Evolutionary conservation across 202 grass and related monocot species (phyloP).

Genomic region (Zizania palustris): DNA sequence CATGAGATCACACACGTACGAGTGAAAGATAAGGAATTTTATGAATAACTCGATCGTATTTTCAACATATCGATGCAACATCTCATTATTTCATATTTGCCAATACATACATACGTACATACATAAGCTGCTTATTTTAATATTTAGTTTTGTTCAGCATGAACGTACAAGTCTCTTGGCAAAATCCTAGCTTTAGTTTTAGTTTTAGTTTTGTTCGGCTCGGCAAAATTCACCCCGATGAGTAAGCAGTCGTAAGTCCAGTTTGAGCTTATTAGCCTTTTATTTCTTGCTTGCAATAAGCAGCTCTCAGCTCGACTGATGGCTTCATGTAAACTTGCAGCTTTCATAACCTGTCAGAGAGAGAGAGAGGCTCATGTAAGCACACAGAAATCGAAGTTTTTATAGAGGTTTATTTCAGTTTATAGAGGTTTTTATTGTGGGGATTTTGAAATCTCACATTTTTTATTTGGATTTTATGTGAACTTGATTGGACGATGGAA

Average conservation of each 20-base stretch:
- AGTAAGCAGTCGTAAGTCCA: neutral
- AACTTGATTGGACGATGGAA: too few relatives aligned
- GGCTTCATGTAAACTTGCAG: constrained; percentile 59
- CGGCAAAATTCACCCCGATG: neutral
- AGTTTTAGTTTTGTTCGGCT: neutral
- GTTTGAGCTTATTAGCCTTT: neutral
- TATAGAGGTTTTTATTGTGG: too few relatives aligned
- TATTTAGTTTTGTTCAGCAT: neutral
- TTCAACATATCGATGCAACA: neutral
- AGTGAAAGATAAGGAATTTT: too few relatives aligned
- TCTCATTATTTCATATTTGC: neutral
- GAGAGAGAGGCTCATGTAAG: neutral
- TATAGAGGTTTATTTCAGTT: too few relatives aligned
- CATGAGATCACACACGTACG: too few relatives aligned
- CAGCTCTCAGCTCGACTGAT: too few relatives aligned
- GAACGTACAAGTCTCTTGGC: neutral
- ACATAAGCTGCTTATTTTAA: neutral
- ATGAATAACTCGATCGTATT: neutral
- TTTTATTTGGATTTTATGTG: neutral
- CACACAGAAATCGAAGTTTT: too few relatives aligned
- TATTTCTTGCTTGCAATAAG: neutral
- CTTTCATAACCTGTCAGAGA: constrained; percentile 56
- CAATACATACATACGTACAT: neutral
- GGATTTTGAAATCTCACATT: neutral
- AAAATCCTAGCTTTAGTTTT: neutral